phyloP scores from a whole-genome alignment of 768 basidiomycete genomes.

The Macrolepiota dolichaula region DNA sequence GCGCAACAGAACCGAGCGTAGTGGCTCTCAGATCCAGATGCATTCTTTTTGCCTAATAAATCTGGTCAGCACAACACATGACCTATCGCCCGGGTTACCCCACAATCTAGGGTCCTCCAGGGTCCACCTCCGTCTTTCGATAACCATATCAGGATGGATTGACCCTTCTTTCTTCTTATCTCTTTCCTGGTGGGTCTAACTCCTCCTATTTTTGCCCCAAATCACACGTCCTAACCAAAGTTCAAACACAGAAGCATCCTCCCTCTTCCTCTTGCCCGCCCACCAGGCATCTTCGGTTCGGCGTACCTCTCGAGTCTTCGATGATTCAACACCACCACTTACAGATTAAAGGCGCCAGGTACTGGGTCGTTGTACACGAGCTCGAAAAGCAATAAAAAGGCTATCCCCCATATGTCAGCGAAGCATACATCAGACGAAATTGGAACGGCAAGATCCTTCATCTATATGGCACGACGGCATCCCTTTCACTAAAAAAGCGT shows the following conservation, averaged over 20 bases:
- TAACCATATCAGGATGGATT: not conserved
- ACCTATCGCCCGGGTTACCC: constrained; percentile 1
- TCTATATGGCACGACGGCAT: not conserved
- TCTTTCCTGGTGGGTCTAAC: not conserved
- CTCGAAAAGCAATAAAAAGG: not conserved
- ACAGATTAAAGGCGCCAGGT: not conserved
- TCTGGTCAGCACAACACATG: not conserved
- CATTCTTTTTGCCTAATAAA: not conserved
- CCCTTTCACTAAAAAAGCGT: not conserved
- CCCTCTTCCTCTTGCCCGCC: not conserved
- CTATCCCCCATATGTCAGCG: not conserved
- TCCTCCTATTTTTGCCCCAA: not conserved
- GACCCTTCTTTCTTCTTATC: not conserved
- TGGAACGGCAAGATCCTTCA: constrained; percentile 4
- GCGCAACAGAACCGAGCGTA: not conserved
- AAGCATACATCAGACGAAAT: not conserved
- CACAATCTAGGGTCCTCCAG: constrained; percentile 4
- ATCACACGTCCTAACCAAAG: not conserved
- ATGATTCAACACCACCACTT: not conserved
- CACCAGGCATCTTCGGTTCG: not conserved
- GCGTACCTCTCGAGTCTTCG: not conserved
- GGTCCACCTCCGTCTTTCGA: not conserved
- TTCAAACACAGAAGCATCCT: not conserved
- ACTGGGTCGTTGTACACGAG: not conserved
- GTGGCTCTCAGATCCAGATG: not conserved